Conservation (phyloP, 768 basidiomycete species). For the Omphalotus guepiniiformis region DNA sequence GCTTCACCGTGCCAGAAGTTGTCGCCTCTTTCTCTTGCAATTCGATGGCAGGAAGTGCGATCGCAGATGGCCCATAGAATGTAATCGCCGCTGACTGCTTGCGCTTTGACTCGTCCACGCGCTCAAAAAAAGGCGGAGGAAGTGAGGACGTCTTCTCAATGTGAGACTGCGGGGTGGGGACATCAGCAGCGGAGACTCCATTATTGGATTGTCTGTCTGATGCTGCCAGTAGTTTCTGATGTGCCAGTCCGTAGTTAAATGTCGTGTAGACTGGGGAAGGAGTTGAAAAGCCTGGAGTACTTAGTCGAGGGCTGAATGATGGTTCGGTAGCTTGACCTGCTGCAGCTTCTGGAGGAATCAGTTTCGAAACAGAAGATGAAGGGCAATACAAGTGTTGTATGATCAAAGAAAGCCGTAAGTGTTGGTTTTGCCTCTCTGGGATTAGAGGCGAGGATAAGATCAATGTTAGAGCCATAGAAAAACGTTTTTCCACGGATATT, state of each 20-base stretch:
- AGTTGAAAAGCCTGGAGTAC: constrained; percentile 53
- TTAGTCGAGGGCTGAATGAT: constrained; percentile 30
- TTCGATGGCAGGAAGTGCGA: constrained; percentile 41
- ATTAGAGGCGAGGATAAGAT: constrained; percentile 45
- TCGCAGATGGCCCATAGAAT: constrained; percentile 49
- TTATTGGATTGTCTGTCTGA: constrained; percentile 30
- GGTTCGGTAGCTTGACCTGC: not conserved
- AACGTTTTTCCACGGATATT: constrained; percentile 53
- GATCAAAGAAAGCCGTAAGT: constrained; percentile 46
- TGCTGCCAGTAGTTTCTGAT: constrained; percentile 44
- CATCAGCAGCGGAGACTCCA: constrained; percentile 15
- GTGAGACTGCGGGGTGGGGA: not conserved
- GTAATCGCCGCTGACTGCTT: constrained; percentile 29
- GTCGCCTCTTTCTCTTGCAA: constrained; percentile 16
- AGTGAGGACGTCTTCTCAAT: constrained; percentile 19
- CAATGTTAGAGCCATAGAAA: constrained; percentile 52
- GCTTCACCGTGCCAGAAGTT: constrained; percentile 15
- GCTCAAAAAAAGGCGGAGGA: constrained; percentile 46
- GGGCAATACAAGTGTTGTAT: constrained; percentile 63
- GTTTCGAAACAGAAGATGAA: constrained; percentile 17
- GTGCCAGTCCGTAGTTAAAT: constrained; percentile 50
- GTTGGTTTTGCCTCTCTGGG: constrained; percentile 22
- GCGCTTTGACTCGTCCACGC: constrained; percentile 29
- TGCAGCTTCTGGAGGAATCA: constrained; percentile 28
- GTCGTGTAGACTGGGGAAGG: constrained; percentile 41